Conservation (phyloP, 257 asterid genomes). For the Anisodus acutangulus region DNA sequence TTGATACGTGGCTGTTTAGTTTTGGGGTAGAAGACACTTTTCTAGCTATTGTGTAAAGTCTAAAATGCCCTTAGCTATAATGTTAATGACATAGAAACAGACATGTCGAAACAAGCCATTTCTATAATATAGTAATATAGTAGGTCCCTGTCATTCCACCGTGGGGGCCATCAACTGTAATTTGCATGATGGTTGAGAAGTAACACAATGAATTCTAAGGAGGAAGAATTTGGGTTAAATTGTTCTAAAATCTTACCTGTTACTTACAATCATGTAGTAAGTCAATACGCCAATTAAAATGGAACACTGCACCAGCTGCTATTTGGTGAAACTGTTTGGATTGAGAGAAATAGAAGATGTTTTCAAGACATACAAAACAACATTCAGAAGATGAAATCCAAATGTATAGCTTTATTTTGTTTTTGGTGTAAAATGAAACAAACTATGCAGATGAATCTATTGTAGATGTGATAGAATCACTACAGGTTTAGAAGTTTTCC, state of each 20-base stretch:
- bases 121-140: neutral
- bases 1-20: neutral
- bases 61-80: too few species aligned
- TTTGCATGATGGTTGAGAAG: neutral
- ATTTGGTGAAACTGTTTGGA: neutral
- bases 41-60: neutral
- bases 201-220: neutral
- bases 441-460: neutral
- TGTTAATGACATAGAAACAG: neutral
- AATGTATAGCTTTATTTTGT: neutral
- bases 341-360: neutral
- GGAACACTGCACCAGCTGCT: conserved; percentile 6
- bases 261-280: neutral
- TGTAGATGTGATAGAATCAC: neutral
- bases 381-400: neutral
- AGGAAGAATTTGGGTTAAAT: neutral
- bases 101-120: neutral
- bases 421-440: neutral
- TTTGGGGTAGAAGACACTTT: neutral
- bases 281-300: neutral
- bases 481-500: neutral
- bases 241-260: neutral
- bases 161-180: neutral
- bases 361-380: neutral
- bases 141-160: conserved; percentile 10